Conservation (phyloP, 345 rosid species). For the Turritis glabra region DNA sequence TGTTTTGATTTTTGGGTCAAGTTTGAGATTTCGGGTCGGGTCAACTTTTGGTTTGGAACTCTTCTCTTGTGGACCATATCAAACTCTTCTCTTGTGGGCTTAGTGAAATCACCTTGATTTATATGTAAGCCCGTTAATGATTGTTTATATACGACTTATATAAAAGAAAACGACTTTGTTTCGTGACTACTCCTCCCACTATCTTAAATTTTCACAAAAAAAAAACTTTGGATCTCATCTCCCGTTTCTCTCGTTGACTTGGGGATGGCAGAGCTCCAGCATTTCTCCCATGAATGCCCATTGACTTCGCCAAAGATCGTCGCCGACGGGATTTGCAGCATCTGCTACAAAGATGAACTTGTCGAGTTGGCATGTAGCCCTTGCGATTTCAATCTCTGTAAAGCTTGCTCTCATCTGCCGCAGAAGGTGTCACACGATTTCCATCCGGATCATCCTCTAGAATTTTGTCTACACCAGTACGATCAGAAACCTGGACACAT, state of each 20-base stretch:
- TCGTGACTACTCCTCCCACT: not conserved
- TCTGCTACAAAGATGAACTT: slow-evolving; percentile 18
- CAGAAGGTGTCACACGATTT: not conserved
- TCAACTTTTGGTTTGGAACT: no score
- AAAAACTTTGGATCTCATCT: not conserved
- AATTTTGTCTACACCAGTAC: not conserved
- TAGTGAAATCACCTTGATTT: no score
- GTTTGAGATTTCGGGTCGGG: no score
- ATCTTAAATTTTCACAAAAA: not conserved
- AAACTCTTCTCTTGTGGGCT: no score
- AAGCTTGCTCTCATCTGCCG: slow-evolving; percentile 9
- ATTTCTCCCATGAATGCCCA: slow-evolving; percentile 4
- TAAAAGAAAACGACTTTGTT: not conserved
- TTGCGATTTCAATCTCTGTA: slow-evolving; percentile 10
- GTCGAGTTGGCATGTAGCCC: not conserved
- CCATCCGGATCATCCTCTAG: slow-evolving; percentile 22
- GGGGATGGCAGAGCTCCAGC: not conserved
- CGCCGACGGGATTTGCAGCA: slow-evolving; percentile 3
- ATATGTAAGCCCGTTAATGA: no score
- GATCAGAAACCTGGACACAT: not conserved
- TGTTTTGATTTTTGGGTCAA: no score
- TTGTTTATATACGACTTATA: no score
- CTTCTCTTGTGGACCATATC: no score
- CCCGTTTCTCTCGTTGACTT: not conserved
- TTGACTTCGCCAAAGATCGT: not conserved